Percentiles rank a stretch among this genome's conserved stretches.
Conservation (phyloP, 2,329 filamentous ascomycete species). For the Pyrenochaeta sp. region DNA sequence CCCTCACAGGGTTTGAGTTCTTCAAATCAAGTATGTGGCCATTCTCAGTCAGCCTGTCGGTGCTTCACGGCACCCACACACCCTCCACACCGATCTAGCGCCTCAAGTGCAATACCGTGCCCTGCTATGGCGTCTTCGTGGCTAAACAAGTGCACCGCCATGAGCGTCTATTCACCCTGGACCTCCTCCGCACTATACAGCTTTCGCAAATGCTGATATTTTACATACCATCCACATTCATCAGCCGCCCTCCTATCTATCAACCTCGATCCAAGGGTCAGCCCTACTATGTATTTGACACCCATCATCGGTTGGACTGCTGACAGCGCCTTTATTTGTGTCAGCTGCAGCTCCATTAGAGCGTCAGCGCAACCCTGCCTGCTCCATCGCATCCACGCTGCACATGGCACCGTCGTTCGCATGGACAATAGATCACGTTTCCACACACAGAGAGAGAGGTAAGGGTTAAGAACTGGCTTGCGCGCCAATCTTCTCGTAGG, state of each 20-base stretch:
- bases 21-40: not conserved
- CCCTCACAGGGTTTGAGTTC: not conserved
- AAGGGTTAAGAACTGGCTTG: constrained; percentile 4
- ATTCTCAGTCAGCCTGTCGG: constrained; percentile 3
- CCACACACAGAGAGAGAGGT: not conserved
- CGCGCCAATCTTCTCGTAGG: constrained; percentile 10
- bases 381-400: constrained; percentile 2
- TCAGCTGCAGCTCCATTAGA: constrained; percentile 37
- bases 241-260: not conserved
- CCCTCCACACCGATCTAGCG: constrained; percentile 2
- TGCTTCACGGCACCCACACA: constrained; percentile 2
- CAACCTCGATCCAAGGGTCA: not conserved
- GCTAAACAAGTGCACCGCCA: constrained; percentile 10
- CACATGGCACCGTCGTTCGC: constrained; percentile 17
- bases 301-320: constrained; percentile 6
- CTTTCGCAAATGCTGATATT: constrained; percentile 10
- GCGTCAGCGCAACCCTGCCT: constrained; percentile 22
- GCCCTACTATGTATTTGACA: constrained; percentile 5
- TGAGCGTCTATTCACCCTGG: constrained; percentile 11
- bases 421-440: constrained; percentile 32
- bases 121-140: constrained; percentile 7
- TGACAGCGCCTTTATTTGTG: constrained; percentile 21
- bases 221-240: constrained; percentile 5
- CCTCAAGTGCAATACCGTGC: constrained; percentile 1
- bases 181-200: constrained; percentile 12